Evolutionary conservation across 495 filamentous ascomycete species (phyloP).

Genomic region (Tricharina praecox): DNA sequence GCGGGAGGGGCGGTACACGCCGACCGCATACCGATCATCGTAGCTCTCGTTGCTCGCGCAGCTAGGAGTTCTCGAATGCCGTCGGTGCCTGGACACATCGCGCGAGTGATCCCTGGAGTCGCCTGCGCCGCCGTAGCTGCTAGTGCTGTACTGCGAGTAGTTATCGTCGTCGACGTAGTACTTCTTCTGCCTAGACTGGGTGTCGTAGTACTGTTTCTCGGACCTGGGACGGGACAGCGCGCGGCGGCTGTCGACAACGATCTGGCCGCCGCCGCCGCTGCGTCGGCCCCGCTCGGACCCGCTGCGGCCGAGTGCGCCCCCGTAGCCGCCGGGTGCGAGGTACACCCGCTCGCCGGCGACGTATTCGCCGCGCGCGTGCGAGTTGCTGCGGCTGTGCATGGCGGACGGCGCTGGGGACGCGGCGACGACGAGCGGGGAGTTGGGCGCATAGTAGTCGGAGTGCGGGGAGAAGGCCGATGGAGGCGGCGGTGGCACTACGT

Average conservation of each 20-base stretch:
- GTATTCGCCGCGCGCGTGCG: constrained; percentile 1
- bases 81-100: not conserved
- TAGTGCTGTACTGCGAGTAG: not conserved
- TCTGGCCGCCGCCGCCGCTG: not conserved
- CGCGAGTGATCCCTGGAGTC: constrained; percentile 1
- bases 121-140: not conserved
- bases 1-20: not conserved
- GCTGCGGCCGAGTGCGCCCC: not conserved
- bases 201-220: not conserved
- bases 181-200: not conserved
- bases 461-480: not conserved
- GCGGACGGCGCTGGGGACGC: not conserved
- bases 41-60: not conserved
- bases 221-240: not conserved
- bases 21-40: constrained; percentile 5
- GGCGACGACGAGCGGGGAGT: constrained; percentile 2
- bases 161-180: constrained; percentile 4
- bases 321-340: constrained; percentile 2
- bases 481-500: constrained; percentile 3
- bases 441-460: not conserved
- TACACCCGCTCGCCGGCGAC: not conserved
- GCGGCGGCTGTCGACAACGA: constrained; percentile 1
- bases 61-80: not conserved
- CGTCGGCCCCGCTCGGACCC: not conserved
- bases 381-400: not conserved